Base-by-base conservation (phyloP, 352 stramenopile genomes). In the Phytophthora sp. region DNA sequence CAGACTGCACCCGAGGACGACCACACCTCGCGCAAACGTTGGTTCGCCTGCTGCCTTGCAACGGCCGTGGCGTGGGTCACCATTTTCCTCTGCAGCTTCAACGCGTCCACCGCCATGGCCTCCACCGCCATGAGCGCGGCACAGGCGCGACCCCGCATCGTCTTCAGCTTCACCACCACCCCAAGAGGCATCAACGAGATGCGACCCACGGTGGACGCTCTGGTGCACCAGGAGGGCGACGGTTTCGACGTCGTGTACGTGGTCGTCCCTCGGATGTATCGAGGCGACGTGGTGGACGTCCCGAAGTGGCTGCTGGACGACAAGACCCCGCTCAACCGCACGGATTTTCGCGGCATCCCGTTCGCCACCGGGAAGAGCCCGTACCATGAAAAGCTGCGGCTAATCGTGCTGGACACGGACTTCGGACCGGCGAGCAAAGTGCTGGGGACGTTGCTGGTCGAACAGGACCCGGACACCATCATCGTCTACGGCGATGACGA, bases 81-180 rank as follows among this genome's bases (percentile, higher is more conserved):
- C 15, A 44, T 84, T 28, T 68, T 82, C 23, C 52, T 86, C 5
- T 71, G 64, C 28, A 70, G 45, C 17, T 82, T 83, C 57, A 62
- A 75, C 49, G 61, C 71, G 20, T 79, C 71, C 31, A 69, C 58
- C 2, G 34, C 52, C 17, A 53, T 50, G 34, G 45, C 56, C 18
- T 39, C 42, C 18, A 58, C 46, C n/a, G 41, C 27, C n/a, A 62
- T 69, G 53, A 63, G 60, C 27, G 44, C 44, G 10, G 37, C 54
- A 18, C 52, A 72, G 20, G 62, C 49, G 10, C 69, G 62, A 23
- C 75, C 77, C 1, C 75, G 73, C 18, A 67, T 82, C 34, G 76
- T 85, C 4, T 88, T 85, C 54, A 88, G 78, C 66, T 84, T 88
- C 54, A 88, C 78, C 15, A 84, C 78, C 4, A 88, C 69, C 12